Percentiles rank a stretch among this genome's conserved stretches.
Evolutionary conservation across 2,329 filamentous ascomycete genomes (phyloP).

Genomic region (Colletotrichum lindemuthianum): DNA sequence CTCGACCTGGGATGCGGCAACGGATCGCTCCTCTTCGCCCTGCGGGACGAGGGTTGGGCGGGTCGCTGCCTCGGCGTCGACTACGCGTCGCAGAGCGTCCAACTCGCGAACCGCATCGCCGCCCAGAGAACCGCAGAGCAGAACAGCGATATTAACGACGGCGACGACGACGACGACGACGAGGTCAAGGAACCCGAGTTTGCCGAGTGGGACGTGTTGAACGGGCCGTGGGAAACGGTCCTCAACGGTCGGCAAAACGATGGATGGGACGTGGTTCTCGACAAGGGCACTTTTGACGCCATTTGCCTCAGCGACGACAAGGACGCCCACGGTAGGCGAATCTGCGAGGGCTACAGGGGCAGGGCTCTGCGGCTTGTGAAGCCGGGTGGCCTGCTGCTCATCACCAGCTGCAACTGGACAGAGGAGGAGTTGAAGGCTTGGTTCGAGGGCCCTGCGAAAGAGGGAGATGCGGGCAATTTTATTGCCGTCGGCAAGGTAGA

Average conservation of each 20-base stretch:
- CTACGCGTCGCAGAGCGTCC: slow-evolving; percentile 80
- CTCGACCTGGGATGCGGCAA: slow-evolving; percentile 95
- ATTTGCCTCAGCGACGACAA: slow-evolving; percentile 77
- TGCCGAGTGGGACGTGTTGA: slow-evolving; percentile 72
- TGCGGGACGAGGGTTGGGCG: slow-evolving; percentile 72
- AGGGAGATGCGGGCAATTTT: slow-evolving; percentile 55
- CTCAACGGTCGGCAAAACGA: slow-evolving; percentile 42
- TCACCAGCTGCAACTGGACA: slow-evolving; percentile 99
- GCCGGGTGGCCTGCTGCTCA: slow-evolving; percentile 76
- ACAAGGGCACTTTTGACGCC: slow-evolving; percentile 98
- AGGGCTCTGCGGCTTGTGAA: slow-evolving; percentile 76
- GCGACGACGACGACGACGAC: slow-evolving; percentile 39
- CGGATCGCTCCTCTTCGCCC: slow-evolving; percentile 86
- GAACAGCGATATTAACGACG: slow-evolving; percentile 38
- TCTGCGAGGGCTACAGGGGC: slow-evolving; percentile 79
- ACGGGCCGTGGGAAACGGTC: slow-evolving; percentile 49
- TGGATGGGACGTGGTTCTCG: slow-evolving; percentile 91
- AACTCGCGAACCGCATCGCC: slow-evolving; percentile 74
- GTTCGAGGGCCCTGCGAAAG: slow-evolving; percentile 67
- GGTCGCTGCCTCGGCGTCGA: slow-evolving; percentile 87
- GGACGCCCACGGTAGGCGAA: slow-evolving; percentile 63
- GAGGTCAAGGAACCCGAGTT: slow-evolving; percentile 51
- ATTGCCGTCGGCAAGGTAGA: slow-evolving; percentile 74
- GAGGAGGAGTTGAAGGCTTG: slow-evolving; percentile 84
- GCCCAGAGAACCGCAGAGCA: slow-evolving; percentile 37